Evolutionary conservation across 2,329 filamentous ascomycete genomes (phyloP).

Genomic region (Aureobasidium sp.): DNA sequence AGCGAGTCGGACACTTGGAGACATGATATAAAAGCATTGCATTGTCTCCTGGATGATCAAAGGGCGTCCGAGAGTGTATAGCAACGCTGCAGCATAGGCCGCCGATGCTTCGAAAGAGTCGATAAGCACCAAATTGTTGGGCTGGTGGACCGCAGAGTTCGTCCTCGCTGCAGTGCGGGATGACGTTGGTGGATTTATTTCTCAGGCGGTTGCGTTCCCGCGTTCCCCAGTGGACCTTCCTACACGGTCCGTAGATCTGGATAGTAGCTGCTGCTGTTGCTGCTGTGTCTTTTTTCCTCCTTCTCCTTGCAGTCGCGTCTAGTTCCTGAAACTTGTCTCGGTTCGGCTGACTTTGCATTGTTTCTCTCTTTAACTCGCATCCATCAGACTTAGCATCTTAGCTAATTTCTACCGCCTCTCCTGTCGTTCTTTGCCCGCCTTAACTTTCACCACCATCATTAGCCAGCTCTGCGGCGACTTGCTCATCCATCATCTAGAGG

Average conservation of each 20-base stretch:
- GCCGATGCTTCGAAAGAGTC: conserved; percentile 1
- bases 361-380: conserved; percentile 7
- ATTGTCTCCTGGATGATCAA: not conserved
- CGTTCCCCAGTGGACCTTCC: conserved; percentile 10
- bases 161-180: not conserved
- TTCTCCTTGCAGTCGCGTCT: not conserved
- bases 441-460: not conserved
- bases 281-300: conserved; percentile 1
- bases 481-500: not conserved
- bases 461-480: not conserved
- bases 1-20: not conserved
- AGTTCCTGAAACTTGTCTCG: conserved; percentile 13
- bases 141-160: not conserved
- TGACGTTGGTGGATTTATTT: conserved; percentile 2
- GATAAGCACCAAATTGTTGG: conserved; percentile 9
- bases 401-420: not conserved
- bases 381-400: conserved; percentile 1
- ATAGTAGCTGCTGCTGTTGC: not conserved
- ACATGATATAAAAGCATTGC: not conserved
- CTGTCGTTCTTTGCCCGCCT: not conserved
- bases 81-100: not conserved
- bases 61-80: not conserved
- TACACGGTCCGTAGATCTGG: not conserved
- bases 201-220: not conserved
- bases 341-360: conserved; percentile 10